These are phyloP conservation scores for Cyclocybe cylindracea DNA, from an alignment of 768 basidiomycete genomes.

Conservation along the genomic window DNA sequence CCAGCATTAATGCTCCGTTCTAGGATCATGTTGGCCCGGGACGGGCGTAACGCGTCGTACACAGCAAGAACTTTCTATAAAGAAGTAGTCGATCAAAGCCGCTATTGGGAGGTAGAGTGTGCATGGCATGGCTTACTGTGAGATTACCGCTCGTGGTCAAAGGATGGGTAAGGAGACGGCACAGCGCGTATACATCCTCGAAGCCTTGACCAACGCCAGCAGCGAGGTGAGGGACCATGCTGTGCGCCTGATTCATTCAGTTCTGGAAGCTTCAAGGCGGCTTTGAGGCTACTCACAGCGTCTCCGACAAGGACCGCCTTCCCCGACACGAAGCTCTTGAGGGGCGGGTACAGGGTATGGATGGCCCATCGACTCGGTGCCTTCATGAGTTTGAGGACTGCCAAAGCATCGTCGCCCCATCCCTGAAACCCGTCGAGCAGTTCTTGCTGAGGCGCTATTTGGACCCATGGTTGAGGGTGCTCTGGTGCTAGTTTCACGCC, in stretches of 20 bases:
- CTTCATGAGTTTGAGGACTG: conserved; percentile 40
- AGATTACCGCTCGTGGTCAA: conserved; percentile 37
- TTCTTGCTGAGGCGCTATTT: conserved; percentile 39
- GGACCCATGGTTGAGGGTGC: conserved; percentile 36
- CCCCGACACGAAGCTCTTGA: conserved; percentile 42
- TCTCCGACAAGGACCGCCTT: conserved; percentile 54
- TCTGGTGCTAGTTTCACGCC: neutral
- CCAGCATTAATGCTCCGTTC: conserved; percentile 39
- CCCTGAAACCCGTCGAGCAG: conserved; percentile 39
- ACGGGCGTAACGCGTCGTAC: conserved; percentile 43
- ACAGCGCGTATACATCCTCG: conserved; percentile 51
- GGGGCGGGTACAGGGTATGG: conserved; percentile 44
- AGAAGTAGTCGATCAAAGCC: neutral
- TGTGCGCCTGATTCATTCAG: conserved; percentile 42
- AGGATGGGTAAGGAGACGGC: conserved; percentile 44
- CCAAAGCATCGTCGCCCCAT: conserved; percentile 44
- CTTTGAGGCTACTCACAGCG: conserved; percentile 33
- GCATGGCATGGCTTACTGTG: conserved; percentile 13
- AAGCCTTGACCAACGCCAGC: conserved; percentile 59
- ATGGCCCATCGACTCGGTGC: conserved; percentile 53
- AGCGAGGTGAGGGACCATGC: conserved; percentile 57
- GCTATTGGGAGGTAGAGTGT: no score
- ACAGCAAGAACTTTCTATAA: conserved; percentile 42
- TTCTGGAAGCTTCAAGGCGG: neutral
- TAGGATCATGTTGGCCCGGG: conserved; percentile 49